Evolutionary conservation across 352 stramenopile species (phyloP).

Genomic region (Phytophthora pinifolia): DNA sequence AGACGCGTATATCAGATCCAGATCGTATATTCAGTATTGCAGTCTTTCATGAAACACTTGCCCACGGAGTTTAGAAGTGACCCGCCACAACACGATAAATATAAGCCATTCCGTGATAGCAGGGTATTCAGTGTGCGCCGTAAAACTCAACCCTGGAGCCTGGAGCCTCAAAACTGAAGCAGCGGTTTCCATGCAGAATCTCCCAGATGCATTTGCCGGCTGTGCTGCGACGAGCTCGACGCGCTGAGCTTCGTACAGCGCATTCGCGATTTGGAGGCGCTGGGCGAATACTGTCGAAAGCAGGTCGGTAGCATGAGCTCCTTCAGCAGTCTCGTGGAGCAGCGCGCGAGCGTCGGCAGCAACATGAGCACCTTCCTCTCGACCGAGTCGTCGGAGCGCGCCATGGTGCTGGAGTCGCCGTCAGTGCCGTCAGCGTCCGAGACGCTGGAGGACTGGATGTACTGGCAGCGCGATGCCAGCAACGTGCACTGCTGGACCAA

Average conservation of each 20-base stretch:
- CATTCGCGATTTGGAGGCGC: not conserved
- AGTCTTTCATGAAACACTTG: not conserved
- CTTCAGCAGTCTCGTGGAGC: slow-evolving; percentile 22
- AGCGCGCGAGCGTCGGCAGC: slow-evolving; percentile 24
- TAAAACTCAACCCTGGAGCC: too few species aligned
- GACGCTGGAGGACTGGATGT: slow-evolving; percentile 76
- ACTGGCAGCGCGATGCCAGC: slow-evolving; percentile 76
- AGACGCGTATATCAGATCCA: slow-evolving; percentile 18
- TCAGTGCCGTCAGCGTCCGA: slow-evolving; percentile 35
- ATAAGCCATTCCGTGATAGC: not conserved
- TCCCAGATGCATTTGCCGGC: too few species aligned
- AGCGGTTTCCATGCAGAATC: too few species aligned
- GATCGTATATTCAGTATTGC: slow-evolving; percentile 14
- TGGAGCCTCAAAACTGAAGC: too few species aligned
- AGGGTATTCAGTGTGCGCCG: slow-evolving; percentile 10
- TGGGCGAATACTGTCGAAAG: not conserved
- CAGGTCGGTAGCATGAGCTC: slow-evolving; percentile 11
- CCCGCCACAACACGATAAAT: not conserved
- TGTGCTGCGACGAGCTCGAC: not conserved
- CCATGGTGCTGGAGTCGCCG: slow-evolving; percentile 44
- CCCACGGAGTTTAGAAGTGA: not conserved
- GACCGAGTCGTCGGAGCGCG: slow-evolving; percentile 36
- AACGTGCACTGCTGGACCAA: slow-evolving; percentile 80
- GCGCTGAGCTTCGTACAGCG: not conserved
- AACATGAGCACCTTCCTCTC: slow-evolving; percentile 40